Evolutionary conservation across 129 eudicot species (phyloP).

Genomic region (Saposhnikovia divaricata): DNA sequence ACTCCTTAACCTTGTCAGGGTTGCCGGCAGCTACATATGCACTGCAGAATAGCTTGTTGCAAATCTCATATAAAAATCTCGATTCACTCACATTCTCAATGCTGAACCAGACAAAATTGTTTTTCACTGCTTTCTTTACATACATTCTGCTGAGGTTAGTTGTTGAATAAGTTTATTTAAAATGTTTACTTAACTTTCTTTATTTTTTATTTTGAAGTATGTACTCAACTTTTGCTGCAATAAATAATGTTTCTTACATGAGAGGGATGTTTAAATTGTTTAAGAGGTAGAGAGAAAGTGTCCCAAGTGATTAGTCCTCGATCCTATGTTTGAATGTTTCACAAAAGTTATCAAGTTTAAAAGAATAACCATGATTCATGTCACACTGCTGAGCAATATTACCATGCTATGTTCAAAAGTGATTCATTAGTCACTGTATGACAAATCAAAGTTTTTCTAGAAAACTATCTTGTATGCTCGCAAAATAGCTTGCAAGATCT

Average conservation of each 20-base stretch:
- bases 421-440: not conserved
- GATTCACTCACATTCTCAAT: constrained; percentile 95
- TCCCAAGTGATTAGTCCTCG: not conserved
- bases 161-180: not conserved
- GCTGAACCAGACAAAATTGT: constrained; percentile 87
- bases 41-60: constrained; percentile 88
- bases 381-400: not conserved
- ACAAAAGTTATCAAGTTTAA: not conserved
- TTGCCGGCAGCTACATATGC: constrained; percentile 98
- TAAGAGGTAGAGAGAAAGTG: not conserved
- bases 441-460: not conserved
- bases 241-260: not conserved
- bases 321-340: not conserved
- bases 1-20: constrained; percentile 81
- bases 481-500: not conserved
- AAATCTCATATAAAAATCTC: constrained; percentile 84
- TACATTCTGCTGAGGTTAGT: constrained; percentile 71
- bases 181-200: not conserved
- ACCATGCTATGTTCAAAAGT: not conserved
- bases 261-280: not conserved
- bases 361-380: not conserved
- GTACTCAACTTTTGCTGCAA: constrained; percentile 10
- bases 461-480: not conserved
- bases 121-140: constrained; percentile 86
- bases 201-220: no score